Evolutionary conservation across 2,329 filamentous ascomycete genomes (phyloP).

Genomic region (Fusarium drepaniforme): DNA sequence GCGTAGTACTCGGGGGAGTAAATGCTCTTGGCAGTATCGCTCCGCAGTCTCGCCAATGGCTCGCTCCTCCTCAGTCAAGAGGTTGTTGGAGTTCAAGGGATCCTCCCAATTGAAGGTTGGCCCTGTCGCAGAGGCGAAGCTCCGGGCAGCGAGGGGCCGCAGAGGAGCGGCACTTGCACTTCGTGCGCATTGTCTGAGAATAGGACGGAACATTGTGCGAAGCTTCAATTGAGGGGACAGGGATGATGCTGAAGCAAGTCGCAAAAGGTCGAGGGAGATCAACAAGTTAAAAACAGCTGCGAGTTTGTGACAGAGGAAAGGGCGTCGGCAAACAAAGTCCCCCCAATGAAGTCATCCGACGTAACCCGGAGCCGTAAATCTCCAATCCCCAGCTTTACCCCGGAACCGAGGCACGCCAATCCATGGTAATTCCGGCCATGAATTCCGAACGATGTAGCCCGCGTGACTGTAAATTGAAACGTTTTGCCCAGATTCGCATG

Average conservation of each 20-base stretch:
- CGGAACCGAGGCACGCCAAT: slow-evolving; percentile 36
- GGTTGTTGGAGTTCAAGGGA: slow-evolving; percentile 78
- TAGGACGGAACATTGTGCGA: slow-evolving; percentile 48
- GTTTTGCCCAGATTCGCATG: slow-evolving; percentile 18
- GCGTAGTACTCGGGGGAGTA: slow-evolving; percentile 90
- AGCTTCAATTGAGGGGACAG: background rate
- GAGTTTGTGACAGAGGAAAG: slow-evolving; percentile 25
- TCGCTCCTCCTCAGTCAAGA: slow-evolving; percentile 90
- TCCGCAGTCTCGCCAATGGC: slow-evolving; percentile 92
- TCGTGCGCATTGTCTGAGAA: slow-evolving; percentile 46
- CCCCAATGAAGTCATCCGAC: slow-evolving; percentile 47
- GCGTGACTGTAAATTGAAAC: slow-evolving; percentile 18
- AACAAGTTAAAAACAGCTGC: slow-evolving; percentile 35
- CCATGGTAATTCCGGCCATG: slow-evolving; percentile 9
- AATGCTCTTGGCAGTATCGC: slow-evolving; percentile 90
- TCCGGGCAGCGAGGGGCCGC: slow-evolving; percentile 45
- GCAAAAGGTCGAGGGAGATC: slow-evolving; percentile 1
- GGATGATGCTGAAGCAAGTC: background rate
- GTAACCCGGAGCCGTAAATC: slow-evolving; percentile 43
- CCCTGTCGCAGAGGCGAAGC: slow-evolving; percentile 52
- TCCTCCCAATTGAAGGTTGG: slow-evolving; percentile 89
- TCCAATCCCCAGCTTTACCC: slow-evolving; percentile 42
- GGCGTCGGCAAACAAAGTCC: slow-evolving; percentile 40
- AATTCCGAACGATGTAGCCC: slow-evolving; percentile 9
- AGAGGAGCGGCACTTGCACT: slow-evolving; percentile 38